phyloP scores from a whole-genome alignment of 1,284 basidiomycete species.

The Ganoderma meredithae region DNA sequence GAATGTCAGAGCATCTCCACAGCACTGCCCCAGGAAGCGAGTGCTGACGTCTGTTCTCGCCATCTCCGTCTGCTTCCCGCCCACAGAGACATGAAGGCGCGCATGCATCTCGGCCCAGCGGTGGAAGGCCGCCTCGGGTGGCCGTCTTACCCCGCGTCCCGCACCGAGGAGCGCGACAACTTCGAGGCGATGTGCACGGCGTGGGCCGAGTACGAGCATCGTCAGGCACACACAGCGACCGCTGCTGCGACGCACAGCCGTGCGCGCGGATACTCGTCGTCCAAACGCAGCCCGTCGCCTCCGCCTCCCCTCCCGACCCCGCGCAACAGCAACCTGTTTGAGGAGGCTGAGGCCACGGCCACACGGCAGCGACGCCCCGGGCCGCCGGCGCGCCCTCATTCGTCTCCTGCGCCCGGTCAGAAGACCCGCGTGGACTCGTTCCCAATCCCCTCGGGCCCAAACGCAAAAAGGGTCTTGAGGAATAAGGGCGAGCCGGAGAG shows the following conservation, averaged over 20 bases:
- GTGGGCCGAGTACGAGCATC: slow-evolving; percentile 53
- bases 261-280: slow-evolving; percentile 8
- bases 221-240: slow-evolving; percentile 15
- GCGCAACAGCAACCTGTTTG: not conserved
- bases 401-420: not conserved
- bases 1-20: slow-evolving; percentile 12
- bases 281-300: slow-evolving; percentile 11
- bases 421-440: not conserved
- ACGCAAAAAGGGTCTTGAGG: not conserved
- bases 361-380: not conserved
- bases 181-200: slow-evolving; percentile 62
- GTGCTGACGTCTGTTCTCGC: slow-evolving; percentile 16
- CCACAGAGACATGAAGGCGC: slow-evolving; percentile 69
- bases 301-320: slow-evolving; percentile 10
- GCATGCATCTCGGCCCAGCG: slow-evolving; percentile 53
- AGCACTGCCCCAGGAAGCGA: slow-evolving; percentile 6
- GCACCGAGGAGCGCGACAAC: slow-evolving; percentile 52
- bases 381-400: not conserved
- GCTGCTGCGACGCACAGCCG: slow-evolving; percentile 5
- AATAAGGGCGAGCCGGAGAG: slow-evolving; percentile 13
- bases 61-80: slow-evolving; percentile 11
- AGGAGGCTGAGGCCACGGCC: not conserved
- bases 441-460: not conserved
- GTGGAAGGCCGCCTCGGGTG: slow-evolving; percentile 58
- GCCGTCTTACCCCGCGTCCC: slow-evolving; percentile 45